phyloP scores from a whole-genome alignment of 345 rosid species.

The Angophora floribunda region DNA sequence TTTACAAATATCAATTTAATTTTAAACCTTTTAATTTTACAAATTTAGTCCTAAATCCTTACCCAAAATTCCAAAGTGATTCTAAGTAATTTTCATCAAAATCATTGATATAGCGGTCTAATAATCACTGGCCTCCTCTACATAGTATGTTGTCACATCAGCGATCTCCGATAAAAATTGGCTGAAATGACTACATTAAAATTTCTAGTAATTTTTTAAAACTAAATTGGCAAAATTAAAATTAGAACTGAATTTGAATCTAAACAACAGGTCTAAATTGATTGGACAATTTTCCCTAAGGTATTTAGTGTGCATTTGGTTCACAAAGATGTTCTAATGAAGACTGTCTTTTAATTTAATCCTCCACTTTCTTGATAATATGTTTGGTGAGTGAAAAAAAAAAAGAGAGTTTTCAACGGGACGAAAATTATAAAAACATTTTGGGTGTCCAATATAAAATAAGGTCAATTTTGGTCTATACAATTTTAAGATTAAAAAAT shows the following conservation, averaged over 20 bases:
- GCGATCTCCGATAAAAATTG: no score
- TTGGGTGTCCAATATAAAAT: background rate
- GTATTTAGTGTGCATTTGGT: background rate
- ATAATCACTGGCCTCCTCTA: no score
- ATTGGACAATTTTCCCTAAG: background rate
- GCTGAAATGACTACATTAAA: no score
- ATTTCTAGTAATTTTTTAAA: no score
- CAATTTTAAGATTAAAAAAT: background rate
- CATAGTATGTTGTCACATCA: accelerated
- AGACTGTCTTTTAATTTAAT: background rate
- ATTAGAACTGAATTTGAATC: no score
- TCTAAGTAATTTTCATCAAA: no score
- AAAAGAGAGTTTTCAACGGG: background rate
- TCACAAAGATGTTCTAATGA: background rate
- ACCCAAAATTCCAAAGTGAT: no score
- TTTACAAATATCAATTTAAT: no score
- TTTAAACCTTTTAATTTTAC: no score
- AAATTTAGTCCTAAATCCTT: no score
- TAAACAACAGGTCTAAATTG: no score
- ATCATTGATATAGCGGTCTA: no score
- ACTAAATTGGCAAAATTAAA: accelerated
- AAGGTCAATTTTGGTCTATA: background rate
- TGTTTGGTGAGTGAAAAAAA: background rate
- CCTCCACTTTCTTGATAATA: background rate
- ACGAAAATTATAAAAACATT: background rate